Base-by-base conservation (phyloP, 805 yeast genomes). In the Cyberlindnera euphorbiiphila region DNA sequence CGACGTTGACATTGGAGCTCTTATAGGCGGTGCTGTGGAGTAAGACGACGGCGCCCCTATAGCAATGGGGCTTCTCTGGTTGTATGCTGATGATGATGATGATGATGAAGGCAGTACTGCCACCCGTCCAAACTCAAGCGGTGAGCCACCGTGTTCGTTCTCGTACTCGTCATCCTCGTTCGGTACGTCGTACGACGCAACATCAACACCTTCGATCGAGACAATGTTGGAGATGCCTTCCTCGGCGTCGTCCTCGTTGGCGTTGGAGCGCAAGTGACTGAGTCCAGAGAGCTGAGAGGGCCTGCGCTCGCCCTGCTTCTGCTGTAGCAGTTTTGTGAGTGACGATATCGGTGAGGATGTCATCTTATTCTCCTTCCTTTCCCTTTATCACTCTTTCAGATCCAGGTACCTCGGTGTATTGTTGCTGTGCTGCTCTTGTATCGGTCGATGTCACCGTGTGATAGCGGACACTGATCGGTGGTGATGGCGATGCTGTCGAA, bases 191-290 rank as follows among this genome's bases (percentile, higher is more conserved):
- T 25, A 27, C 8, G 37, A 16, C 6, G 51, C 49, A 2, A 55
- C 56, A 22, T 52, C 57, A 8, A 55, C 54, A 9, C 60, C 60
- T 25, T 55, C 60, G 19, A 55, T 55, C 15, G 60, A 55, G 12
- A 54, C 53, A 2, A 57, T 47, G 25, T 46, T 43, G 5, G 55
- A 42, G 9, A 55, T 32, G 5, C 34, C 53, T 9, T 41, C 44
- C 17, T 49, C 51, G 19, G 32, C n/a, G n/a, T n/a, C n/a, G n/a
- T n/a, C n/a, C n/a, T n/a, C n/a, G n/a, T n/a, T n/a, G n/a, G n/a
- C 46, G 9, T 40, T 34, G 25, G 24, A 37, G 28, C 27, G 25
- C 20, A 34, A 32, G 27, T 24, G 45, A 7, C 29, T 37, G 20
- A 41, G 32, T 12, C 37, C 41, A 12, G 34, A 32, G 19, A 29